Conservation (phyloP, 305 asterid genomes). For the Fraxinus sp. region DNA sequence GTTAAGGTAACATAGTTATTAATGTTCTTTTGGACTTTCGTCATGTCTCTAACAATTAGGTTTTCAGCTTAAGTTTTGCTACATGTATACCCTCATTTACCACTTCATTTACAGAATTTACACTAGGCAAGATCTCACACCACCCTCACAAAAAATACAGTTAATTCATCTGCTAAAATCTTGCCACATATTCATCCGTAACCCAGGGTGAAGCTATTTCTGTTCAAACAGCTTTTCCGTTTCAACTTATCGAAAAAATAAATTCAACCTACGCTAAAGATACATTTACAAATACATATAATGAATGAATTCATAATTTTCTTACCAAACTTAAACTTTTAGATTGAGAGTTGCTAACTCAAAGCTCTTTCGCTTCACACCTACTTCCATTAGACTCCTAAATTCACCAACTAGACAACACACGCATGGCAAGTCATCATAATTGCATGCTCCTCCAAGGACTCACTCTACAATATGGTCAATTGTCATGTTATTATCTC, state of each 20-base stretch:
- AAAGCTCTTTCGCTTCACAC: neutral
- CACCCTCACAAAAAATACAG: no score
- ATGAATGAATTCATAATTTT: neutral
- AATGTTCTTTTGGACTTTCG: neutral
- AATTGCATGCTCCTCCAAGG: conserved; percentile 17
- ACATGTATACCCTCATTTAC: no score
- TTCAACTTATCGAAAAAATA: neutral
- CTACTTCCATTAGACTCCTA: neutral
- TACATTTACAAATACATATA: neutral
- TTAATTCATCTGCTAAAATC: no score
- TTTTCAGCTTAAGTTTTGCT: no score
- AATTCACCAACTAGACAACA: neutral
- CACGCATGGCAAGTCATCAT: conserved; percentile 17
- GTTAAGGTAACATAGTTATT: no score
- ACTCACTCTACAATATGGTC: conserved; percentile 14
- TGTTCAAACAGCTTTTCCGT: no score
- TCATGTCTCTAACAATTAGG: neutral
- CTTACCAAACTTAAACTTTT: neutral
- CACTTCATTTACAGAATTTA: no score
- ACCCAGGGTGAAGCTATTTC: no score
- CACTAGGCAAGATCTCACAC: no score
- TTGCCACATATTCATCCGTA: no score
- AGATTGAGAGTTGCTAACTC: neutral
- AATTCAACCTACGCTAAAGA: no score
- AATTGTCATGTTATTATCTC: conserved; percentile 17